Evolutionary conservation across 441 rosid genomes (phyloP), one percentile per base, ranked within the genome.

Genomic region (Corymbia calophylla): DNA sequence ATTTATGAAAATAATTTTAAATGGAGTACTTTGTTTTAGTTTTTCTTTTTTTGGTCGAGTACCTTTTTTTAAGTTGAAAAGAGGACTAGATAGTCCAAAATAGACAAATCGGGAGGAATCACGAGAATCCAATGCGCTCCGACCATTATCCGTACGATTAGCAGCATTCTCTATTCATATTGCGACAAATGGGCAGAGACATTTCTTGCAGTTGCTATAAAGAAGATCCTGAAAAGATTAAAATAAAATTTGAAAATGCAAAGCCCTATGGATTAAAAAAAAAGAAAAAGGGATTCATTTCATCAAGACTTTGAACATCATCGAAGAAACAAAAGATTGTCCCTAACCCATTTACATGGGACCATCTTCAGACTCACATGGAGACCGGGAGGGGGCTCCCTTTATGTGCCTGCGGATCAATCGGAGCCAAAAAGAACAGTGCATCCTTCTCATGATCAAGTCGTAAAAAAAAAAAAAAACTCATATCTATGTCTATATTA

Each of bases 381-480:
- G 6, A 58, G 25, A 58, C 3, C 0, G 7, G 14, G n/a, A 58
- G 25, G n/a, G 64, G 25, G 64, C 14, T 58, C 64, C 64, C 64
- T 58, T 58, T 25, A 58, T 58, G 62, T 23, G 62, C 14, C 29
- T 1, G 0, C 25, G 29, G 29, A 56, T 21, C 62, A 56, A 56
- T 56, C 0, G 0, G 1, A 9, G 4, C 29, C 23, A 56, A 56
- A 21, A 56, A 56, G 2, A 3, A 56, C 8, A 56, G 62, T 56
- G 1, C 29, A 56, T 21, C 12, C 8, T 60, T 60, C 66, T 2
- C 15, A 60, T 0, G 16, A 0, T 25, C 0, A 60, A 0, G 3
- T 25, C 0, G 0, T 56, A 0, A 25, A 25, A n/a, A n/a, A 58
- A 25, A 56, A 58, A 11, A 10, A 23, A 25, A 2, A 10, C 7